These are phyloP conservation scores for Curvularia sp. DNA, from an alignment of 2,329 filamentous ascomycete genomes.

Conservation along the genomic window DNA sequence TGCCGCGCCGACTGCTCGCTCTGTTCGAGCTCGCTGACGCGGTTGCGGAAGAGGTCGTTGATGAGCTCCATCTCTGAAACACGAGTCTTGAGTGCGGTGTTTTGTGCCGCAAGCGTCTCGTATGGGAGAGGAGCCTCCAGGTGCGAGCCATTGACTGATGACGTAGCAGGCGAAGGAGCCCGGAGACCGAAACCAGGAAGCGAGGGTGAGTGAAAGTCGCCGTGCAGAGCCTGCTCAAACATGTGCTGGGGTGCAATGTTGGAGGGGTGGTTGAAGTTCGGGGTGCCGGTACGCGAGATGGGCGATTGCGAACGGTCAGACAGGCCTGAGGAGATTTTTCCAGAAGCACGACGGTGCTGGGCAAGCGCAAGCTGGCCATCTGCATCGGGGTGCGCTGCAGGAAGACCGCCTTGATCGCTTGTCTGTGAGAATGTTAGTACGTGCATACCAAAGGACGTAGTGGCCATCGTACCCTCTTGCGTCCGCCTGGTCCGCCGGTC, in stretches of 20 bases:
- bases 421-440: constrained; percentile 27
- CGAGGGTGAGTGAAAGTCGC: constrained; percentile 68
- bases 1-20: constrained; percentile 72
- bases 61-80: constrained; percentile 96
- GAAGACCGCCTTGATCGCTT: constrained; percentile 62
- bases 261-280: constrained; percentile 69
- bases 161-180: constrained; percentile 63
- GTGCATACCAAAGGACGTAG: not conserved
- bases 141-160: constrained; percentile 66
- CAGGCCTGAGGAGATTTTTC: constrained; percentile 74
- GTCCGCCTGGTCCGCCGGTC: constrained; percentile 77
- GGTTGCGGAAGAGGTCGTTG: constrained; percentile 72
- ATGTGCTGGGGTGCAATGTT: constrained; percentile 77
- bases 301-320: constrained; percentile 79
- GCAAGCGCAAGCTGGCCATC: constrained; percentile 63
- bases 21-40: constrained; percentile 75
- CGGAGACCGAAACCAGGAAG: constrained; percentile 53
- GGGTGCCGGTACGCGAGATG: constrained; percentile 79
- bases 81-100: constrained; percentile 89
- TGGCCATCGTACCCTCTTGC: constrained; percentile 74
- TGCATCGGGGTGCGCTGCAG: constrained; percentile 62
- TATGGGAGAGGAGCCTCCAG: constrained; percentile 77
- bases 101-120: constrained; percentile 79
- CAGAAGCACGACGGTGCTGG: constrained; percentile 70
- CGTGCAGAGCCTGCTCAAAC: constrained; percentile 77